Conservation (phyloP, 2,329 filamentous ascomycete genomes). For the Verticillium tricorpus region DNA sequence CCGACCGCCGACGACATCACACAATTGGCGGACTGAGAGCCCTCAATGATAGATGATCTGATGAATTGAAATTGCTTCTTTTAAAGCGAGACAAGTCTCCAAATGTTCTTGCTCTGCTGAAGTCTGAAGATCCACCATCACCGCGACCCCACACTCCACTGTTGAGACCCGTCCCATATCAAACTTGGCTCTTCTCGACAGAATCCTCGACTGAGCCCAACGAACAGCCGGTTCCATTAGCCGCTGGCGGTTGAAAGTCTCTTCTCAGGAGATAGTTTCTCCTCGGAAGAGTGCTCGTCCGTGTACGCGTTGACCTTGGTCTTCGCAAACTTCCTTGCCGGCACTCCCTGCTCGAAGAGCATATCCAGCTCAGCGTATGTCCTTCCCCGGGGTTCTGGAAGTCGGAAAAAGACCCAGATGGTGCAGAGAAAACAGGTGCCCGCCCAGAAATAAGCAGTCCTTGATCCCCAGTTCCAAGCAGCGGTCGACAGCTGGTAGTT, state of each 20-base stretch:
- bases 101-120: too few species aligned
- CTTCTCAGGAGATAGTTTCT: slow-evolving; percentile 8
- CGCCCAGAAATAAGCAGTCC: slow-evolving; percentile 41
- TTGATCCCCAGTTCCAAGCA: slow-evolving; percentile 44
- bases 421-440: slow-evolving; percentile 42
- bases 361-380: slow-evolving; percentile 37
- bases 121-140: too few species aligned
- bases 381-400: slow-evolving; percentile 49
- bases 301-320: slow-evolving; percentile 32
- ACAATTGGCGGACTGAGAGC: too few species aligned
- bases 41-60: too few species aligned
- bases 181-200: background rate
- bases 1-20: too few species aligned
- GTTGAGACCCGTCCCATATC: too few species aligned
- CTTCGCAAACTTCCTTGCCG: slow-evolving; percentile 34
- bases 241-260: slow-evolving; percentile 7
- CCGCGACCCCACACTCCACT: too few species aligned
- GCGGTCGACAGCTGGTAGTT: slow-evolving; percentile 43
- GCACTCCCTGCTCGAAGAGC: slow-evolving; percentile 32
- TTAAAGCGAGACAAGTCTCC: too few species aligned
- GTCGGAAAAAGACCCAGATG: slow-evolving; percentile 44
- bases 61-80: too few species aligned
- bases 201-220: background rate
- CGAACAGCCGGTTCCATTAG: background rate
- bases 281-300: slow-evolving; percentile 7